phyloP scores from a whole-genome alignment of 768 basidiomycete genomes.

The Dacryopinax primogenitus region DNA sequence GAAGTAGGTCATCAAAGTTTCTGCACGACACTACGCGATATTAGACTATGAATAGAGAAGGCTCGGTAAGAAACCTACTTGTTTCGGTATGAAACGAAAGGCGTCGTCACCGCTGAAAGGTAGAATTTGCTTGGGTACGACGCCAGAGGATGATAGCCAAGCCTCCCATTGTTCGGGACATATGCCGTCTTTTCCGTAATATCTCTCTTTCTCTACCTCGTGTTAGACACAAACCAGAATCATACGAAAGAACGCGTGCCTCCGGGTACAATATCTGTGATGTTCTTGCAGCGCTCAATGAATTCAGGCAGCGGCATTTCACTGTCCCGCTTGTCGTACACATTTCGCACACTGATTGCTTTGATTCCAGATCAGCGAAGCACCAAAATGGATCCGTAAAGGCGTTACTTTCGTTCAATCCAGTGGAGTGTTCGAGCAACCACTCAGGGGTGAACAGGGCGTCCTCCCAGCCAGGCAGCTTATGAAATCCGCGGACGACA shows the following conservation, averaged over 20 bases:
- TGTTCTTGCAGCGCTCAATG: slow-evolving; percentile 33
- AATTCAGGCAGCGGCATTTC: slow-evolving; percentile 42
- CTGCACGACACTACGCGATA: slow-evolving; percentile 40
- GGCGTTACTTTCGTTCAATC: slow-evolving; percentile 19
- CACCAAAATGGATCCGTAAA: not conserved
- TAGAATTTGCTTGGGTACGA: slow-evolving; percentile 42
- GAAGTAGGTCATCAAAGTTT: slow-evolving; percentile 77
- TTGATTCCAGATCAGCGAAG: not conserved
- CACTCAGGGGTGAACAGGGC: slow-evolving; percentile 45
- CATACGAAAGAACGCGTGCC: slow-evolving; percentile 25
- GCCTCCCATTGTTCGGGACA: slow-evolving; percentile 55
- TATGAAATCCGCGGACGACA: slow-evolving; percentile 50
- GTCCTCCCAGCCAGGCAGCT: slow-evolving; percentile 42
- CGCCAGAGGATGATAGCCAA: slow-evolving; percentile 38
- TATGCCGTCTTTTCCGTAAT: slow-evolving; percentile 66
- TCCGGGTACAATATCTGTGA: slow-evolving; percentile 27
- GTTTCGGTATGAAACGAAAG: slow-evolving; percentile 44
- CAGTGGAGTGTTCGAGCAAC: slow-evolving; percentile 26
- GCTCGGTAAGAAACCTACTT: slow-evolving; percentile 18
- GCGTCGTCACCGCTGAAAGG: slow-evolving; percentile 46
- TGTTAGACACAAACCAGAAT: not conserved
- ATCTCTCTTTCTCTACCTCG: slow-evolving; percentile 29
- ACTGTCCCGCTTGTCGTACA: slow-evolving; percentile 45
- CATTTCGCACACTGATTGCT: slow-evolving; percentile 54
- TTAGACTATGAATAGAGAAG: not conserved